Evolutionary conservation across 495 filamentous ascomycete genomes (phyloP).

Genomic region (Penicillium samsonianum): DNA sequence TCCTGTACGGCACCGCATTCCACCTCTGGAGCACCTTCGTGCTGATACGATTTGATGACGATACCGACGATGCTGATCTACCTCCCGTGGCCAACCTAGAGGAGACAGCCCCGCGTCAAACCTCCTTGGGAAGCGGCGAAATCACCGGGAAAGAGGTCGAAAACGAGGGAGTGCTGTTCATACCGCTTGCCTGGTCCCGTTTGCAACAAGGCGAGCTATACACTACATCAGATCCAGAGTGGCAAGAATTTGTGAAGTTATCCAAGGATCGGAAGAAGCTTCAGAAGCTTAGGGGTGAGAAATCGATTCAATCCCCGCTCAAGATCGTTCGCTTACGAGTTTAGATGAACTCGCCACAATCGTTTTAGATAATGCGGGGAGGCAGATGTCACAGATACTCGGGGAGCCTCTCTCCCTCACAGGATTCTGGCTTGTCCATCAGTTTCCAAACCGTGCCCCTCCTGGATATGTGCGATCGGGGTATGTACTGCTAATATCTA

Average conservation of each 20-base stretch:
- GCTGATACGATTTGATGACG: conserved; percentile 41
- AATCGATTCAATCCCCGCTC: background rate
- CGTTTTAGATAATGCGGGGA: conserved; percentile 38
- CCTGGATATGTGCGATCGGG: conserved; percentile 61
- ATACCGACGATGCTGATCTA: conserved; percentile 28
- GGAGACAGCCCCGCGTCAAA: conserved; percentile 1
- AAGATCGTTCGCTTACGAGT: conserved; percentile 18
- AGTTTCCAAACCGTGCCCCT: conserved; percentile 60
- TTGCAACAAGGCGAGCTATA: conserved; percentile 56
- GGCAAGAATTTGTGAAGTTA: conserved; percentile 63
- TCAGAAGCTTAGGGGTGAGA: conserved; percentile 52
- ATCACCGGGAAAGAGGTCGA: conserved; percentile 34
- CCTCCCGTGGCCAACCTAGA: conserved; percentile 10
- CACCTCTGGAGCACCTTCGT: conserved; percentile 41
- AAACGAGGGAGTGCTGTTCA: conserved; percentile 53
- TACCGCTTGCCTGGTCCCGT: conserved; percentile 61
- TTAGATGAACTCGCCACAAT: conserved; percentile 54
- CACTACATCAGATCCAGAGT: conserved; percentile 66
- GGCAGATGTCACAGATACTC: conserved; percentile 39
- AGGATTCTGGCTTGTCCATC: conserved; percentile 59
- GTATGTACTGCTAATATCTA: conserved; percentile 35
- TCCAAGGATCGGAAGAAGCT: conserved; percentile 52
- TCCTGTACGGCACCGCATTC: conserved; percentile 42
- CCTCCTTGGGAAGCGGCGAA: background rate
- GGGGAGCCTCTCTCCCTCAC: conserved; percentile 52